These are phyloP conservation scores for Acacia crassicarpa DNA, from an alignment of 306 rosid species.

Conservation along the genomic window DNA sequence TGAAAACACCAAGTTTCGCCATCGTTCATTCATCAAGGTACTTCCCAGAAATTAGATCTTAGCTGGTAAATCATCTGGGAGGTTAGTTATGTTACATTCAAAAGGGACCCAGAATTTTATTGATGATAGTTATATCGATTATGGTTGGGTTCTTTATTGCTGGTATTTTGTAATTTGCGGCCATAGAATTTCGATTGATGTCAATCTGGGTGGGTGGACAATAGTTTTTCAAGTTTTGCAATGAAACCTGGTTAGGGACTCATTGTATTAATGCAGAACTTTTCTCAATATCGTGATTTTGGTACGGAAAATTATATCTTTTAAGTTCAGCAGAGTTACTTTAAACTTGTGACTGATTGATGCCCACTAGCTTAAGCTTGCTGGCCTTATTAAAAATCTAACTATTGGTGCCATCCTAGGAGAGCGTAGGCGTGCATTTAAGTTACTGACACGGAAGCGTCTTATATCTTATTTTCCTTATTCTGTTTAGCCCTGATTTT, in stretches of 20 bases:
- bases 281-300: neutral
- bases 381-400: neutral
- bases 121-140: neutral
- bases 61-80: neutral
- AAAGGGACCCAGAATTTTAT: constrained; percentile 1
- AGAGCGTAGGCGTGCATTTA: neutral
- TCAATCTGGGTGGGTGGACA: neutral
- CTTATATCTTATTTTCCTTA: neutral
- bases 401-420: neutral
- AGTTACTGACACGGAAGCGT: neutral
- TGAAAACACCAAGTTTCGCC: constrained; percentile 98
- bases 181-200: neutral
- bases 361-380: neutral
- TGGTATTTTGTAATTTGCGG: neutral
- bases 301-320: neutral
- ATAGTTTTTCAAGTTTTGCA: neutral
- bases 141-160: neutral
- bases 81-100: neutral
- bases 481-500: neutral
- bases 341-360: neutral
- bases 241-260: neutral
- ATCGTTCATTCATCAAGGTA: constrained; percentile 79
- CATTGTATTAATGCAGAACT: neutral
- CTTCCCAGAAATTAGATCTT: neutral
- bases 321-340: neutral